These are phyloP conservation scores for Neolentinus lepideus DNA, from an alignment of 1,284 basidiomycete species.

Conservation along the genomic window DNA sequence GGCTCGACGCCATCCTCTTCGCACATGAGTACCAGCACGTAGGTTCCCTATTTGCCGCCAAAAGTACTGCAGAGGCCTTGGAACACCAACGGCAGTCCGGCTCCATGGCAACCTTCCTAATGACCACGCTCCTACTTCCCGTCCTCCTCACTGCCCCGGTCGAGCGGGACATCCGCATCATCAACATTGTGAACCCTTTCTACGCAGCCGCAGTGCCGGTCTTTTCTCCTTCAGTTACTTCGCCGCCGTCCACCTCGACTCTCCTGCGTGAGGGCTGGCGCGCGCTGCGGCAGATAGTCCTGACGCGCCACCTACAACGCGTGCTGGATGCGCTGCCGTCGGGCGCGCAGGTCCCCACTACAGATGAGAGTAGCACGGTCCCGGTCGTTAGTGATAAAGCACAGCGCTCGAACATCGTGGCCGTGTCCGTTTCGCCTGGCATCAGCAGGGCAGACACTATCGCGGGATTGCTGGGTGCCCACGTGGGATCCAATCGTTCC, in stretches of 20 bases:
- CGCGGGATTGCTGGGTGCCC: slow-evolving; percentile 46
- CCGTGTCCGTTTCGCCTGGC: slow-evolving; percentile 67
- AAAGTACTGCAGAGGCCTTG: slow-evolving; percentile 14
- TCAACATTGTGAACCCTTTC: slow-evolving; percentile 78
- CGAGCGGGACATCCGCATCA: slow-evolving; percentile 79
- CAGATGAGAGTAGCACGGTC: slow-evolving; percentile 34
- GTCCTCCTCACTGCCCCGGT: slow-evolving; percentile 69
- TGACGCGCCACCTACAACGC: slow-evolving; percentile 70
- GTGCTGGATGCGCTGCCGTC: slow-evolving; percentile 69
- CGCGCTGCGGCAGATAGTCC: slow-evolving; percentile 53
- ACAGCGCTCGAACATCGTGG: slow-evolving; percentile 65
- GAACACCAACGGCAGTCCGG: slow-evolving; percentile 34
- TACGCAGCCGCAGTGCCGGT: slow-evolving; percentile 67
- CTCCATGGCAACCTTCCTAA: slow-evolving; percentile 68
- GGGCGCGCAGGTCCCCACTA: slow-evolving; percentile 45
- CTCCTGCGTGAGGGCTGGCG: slow-evolving; percentile 58
- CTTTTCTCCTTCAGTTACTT: slow-evolving; percentile 24
- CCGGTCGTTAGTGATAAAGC: slow-evolving; percentile 39
- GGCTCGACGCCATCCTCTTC: slow-evolving; percentile 66
- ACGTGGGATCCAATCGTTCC: slow-evolving; percentile 26
- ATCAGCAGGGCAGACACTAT: slow-evolving; percentile 62
- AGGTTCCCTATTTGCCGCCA: slow-evolving; percentile 35
- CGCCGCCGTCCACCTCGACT: slow-evolving; percentile 22
- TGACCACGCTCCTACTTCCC: slow-evolving; percentile 73
- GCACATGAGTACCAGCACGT: slow-evolving; percentile 67